A percentile compares a stretch with the other conserved stretches of the same genome.
These are phyloP conservation scores for Suillus subluteus DNA, from an alignment of 768 basidiomycete genomes.

Conservation along the genomic window DNA sequence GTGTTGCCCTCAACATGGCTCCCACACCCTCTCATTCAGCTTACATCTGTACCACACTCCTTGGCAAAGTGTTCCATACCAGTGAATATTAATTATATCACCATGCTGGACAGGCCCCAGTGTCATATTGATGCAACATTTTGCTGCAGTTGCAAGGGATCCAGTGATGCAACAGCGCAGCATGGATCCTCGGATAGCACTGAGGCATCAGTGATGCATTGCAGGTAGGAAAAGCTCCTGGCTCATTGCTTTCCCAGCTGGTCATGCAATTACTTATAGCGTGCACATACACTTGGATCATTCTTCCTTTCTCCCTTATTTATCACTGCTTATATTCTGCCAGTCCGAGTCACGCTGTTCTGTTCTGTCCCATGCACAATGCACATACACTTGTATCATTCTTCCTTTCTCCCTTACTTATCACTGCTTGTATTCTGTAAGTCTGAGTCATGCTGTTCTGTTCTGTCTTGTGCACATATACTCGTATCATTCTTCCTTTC, in stretches of 20 bases:
- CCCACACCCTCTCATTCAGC: no score
- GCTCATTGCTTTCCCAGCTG: background rate
- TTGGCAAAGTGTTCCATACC: no score
- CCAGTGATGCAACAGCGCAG: background rate
- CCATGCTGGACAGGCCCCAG: slow-evolving; percentile 20
- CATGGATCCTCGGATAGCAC: background rate
- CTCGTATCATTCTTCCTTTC: no score
- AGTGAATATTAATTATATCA: no score
- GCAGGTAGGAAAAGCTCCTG: background rate
- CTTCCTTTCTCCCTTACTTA: no score
- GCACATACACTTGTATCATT: no score
- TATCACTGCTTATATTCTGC: background rate
- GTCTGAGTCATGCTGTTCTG: no score
- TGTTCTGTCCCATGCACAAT: background rate
- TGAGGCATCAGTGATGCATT: background rate
- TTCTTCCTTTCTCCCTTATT: no score
- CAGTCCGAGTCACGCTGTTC: background rate
- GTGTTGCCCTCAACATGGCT: no score
- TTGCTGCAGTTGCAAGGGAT: background rate
- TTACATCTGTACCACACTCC: no score
- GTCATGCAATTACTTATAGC: background rate
- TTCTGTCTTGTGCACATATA: no score
- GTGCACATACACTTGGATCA: background rate
- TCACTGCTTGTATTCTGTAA: no score
- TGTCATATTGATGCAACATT: slow-evolving; percentile 10